Base-by-base conservation (phyloP, 139 green algal species). In the Picochlorum sp. region DNA sequence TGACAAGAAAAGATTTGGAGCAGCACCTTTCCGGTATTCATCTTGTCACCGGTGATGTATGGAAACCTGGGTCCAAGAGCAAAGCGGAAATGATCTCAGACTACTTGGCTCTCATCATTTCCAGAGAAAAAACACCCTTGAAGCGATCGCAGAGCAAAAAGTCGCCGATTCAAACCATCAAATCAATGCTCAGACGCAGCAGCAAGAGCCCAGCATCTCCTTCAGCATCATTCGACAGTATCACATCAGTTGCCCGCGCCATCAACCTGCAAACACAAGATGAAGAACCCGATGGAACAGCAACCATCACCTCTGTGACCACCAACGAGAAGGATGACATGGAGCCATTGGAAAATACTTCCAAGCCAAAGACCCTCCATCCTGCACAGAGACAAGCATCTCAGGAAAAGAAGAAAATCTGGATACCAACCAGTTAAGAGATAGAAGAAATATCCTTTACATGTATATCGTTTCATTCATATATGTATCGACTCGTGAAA, bases 41-140 rank as follows among this genome's bases (percentile, higher is more conserved):
- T 14, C 74, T 38, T 34, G 77, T 4, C 41, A 65, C 20, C 70
- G 79, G n/a, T 41, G 47, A 65, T 34, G 28, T 61, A 6, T 81
- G 68, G 71, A 60, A 61, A 13, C 32, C 65, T 21, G 74, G 72
- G n/a, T 62, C 18, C 50, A 86, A 83, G 61, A 82, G 75, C 44
- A 68, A 69, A 26, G 72, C 78, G 24, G 72, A 80, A 34, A 74
- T 86, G 21, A 59, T 86, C 6, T 23, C 51, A 4, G 79, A 86
- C 63, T 86, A 82, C 75, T 65, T 59, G 15, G 66, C 58, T 45
- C 24, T 47, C 18, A 24, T 54, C 16, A 54, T 54, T 5, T 26
- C 47, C 18, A 54, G n/a, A 54, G 16, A 21, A 54, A 54, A 21
- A 54, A 54, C 47, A 54, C 18, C 47, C 0, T 10, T 54, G 47